Percentiles rank a stretch among this genome's conserved stretches.
Evolutionary conservation across 2,329 filamentous ascomycete genomes (phyloP).

Genomic region (Ilyonectria sp.): DNA sequence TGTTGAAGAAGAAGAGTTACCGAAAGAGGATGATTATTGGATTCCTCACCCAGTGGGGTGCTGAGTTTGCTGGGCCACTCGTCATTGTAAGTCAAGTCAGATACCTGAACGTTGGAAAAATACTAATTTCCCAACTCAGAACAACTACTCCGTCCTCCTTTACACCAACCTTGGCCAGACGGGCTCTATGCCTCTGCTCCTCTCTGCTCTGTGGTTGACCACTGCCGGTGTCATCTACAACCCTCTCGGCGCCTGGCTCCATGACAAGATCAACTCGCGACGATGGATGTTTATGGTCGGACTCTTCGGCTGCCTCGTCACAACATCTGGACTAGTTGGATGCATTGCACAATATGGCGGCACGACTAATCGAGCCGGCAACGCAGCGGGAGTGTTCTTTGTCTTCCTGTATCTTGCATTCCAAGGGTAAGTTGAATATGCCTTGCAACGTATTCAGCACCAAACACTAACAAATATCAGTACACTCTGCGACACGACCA

Average conservation of each 20-base stretch:
- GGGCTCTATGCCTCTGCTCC: conserved; percentile 57
- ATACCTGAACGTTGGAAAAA: not conserved
- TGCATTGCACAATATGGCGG: conserved; percentile 56
- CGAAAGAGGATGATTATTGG: conserved; percentile 67
- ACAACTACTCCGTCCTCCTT: conserved; percentile 58
- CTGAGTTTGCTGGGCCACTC: conserved; percentile 66
- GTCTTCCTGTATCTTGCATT: conserved; percentile 65
- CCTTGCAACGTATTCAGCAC: not conserved
- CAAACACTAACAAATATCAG: conserved; percentile 42
- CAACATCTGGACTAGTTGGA: conserved; percentile 52
- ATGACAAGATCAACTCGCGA: conserved; percentile 63
- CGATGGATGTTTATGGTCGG: conserved; percentile 59
- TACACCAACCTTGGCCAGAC: conserved; percentile 58
- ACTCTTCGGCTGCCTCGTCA: conserved; percentile 58
- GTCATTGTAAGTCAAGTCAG: conserved; percentile 59
- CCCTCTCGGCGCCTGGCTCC: conserved; percentile 63
- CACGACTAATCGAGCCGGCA: conserved; percentile 56
- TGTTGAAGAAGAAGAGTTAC: conserved; percentile 63
- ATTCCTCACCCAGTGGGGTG: conserved; percentile 67
- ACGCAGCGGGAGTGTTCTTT: conserved; percentile 59
- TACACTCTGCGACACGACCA: conserved; percentile 57
- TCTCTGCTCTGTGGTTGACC: conserved; percentile 58
- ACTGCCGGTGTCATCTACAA: conserved; percentile 66
- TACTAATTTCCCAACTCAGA: conserved; percentile 48
- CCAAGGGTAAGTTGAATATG: conserved; percentile 55